Conservation (phyloP, 1,284 basidiomycete species). For the Austroboletus olivaceoglutinosus region DNA sequence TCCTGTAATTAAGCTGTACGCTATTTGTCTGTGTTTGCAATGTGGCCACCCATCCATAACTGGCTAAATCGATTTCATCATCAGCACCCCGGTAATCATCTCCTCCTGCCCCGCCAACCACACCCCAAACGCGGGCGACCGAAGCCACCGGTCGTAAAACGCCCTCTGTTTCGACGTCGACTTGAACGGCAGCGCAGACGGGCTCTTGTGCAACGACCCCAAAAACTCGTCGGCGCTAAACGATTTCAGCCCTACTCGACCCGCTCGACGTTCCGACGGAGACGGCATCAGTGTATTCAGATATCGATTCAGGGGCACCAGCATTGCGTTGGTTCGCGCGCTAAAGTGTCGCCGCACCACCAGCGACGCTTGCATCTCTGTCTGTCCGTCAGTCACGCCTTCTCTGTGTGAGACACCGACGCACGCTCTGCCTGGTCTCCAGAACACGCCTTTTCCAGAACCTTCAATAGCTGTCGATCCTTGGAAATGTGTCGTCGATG, state of each 20-base stretch:
- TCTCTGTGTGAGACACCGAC: slow-evolving; percentile 25
- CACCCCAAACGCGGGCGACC: slow-evolving; percentile 69
- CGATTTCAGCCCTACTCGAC: slow-evolving; percentile 54
- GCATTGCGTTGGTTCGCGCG: slow-evolving; percentile 81
- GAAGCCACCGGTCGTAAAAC: slow-evolving; percentile 73
- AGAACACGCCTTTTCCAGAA: slow-evolving; percentile 57
- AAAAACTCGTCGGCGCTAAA: slow-evolving; percentile 84
- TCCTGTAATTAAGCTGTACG: slow-evolving; percentile 14
- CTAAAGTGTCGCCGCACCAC: slow-evolving; percentile 84
- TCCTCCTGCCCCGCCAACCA: slow-evolving; percentile 76
- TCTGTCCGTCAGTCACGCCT: background rate
- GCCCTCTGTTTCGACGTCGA: slow-evolving; percentile 59
- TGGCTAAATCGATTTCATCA: background rate
- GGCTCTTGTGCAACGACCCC: slow-evolving; percentile 76
- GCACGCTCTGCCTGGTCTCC: slow-evolving; percentile 52
- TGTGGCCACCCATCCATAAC: background rate
- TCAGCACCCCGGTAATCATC: slow-evolving; percentile 55
- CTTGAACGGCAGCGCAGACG: slow-evolving; percentile 75
- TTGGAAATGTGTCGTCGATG: slow-evolving; percentile 87
- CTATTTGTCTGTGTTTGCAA: slow-evolving; percentile 24
- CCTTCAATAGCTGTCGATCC: slow-evolving; percentile 71
- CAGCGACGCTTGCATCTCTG: slow-evolving; percentile 63
- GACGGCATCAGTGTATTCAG: slow-evolving; percentile 86
- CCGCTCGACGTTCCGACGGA: slow-evolving; percentile 44
- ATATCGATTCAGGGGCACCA: slow-evolving; percentile 93